phyloP scores from a whole-genome alignment of 176 grass and related monocot species.

The Avena insularis region DNA sequence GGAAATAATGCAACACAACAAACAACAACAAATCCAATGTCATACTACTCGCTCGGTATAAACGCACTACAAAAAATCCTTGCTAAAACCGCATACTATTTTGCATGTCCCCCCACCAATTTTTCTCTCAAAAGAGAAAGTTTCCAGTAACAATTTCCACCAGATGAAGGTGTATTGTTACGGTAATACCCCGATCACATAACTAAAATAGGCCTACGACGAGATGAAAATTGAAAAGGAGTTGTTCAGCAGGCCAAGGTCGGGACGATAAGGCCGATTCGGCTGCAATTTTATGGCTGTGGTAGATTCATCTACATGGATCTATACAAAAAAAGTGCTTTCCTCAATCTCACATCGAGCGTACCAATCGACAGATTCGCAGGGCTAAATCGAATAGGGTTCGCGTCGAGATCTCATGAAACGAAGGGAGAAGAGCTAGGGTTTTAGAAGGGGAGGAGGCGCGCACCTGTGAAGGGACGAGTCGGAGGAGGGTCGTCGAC shows the following conservation, averaged over 20 bases:
- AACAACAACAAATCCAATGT: neutral
- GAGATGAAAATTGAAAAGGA: neutral
- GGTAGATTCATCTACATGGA: neutral
- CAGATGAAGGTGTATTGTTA: neutral
- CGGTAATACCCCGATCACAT: neutral
- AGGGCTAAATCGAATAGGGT: neutral
- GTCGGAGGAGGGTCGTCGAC: neutral
- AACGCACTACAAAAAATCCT: neutral
- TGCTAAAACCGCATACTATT: neutral
- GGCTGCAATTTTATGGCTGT: neutral
- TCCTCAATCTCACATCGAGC: neutral
- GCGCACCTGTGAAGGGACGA: conserved; percentile 17
- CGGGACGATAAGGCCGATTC: neutral
- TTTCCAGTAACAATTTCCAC: neutral
- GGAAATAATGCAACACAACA: neutral
- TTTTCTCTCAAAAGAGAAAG: neutral
- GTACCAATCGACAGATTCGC: neutral
- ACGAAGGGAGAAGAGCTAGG: conserved; percentile 16
- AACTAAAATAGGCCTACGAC: neutral
- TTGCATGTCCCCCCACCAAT: neutral
- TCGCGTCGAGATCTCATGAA: neutral
- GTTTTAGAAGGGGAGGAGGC: neutral
- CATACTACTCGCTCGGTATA: neutral
- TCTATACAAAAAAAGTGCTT: neutral
- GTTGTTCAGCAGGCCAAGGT: neutral